A percentile compares a stretch with the other conserved stretches of the same genome.
Conservation (phyloP, 495 filamentous ascomycete genomes). For the Talaromyces borbonicus region DNA sequence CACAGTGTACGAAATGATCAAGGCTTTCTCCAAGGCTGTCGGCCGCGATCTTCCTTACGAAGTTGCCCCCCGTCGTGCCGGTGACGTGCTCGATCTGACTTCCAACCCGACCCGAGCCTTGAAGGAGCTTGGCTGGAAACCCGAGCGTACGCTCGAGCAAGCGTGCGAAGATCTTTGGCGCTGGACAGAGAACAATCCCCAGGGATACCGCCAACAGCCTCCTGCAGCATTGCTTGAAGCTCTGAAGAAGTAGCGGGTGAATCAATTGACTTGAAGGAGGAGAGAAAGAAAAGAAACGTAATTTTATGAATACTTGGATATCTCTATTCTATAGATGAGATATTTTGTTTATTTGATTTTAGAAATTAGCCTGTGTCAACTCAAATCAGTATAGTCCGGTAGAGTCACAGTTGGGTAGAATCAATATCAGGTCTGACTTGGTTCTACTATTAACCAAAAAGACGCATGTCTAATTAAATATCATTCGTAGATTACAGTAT, state of each 20-base stretch:
- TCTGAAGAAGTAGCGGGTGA: conserved; percentile 48
- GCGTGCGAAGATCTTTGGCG: conserved; percentile 92
- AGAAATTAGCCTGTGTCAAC: too few species aligned
- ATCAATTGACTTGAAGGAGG: too few species aligned
- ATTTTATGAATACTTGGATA: background rate
- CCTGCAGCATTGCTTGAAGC: conserved; percentile 68
- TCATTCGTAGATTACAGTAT: background rate
- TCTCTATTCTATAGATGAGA: background rate
- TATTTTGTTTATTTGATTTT: background rate
- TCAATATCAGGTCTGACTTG: too few species aligned
- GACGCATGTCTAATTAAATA: background rate
- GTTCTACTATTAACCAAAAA: too few species aligned
- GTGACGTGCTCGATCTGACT: conserved; percentile 91
- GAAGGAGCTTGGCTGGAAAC: conserved; percentile 85
- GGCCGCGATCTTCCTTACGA: conserved; percentile 80
- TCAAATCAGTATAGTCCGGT: too few species aligned
- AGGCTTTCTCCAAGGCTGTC: conserved; percentile 79
- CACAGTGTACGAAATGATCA: conserved; percentile 96
- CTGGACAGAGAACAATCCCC: conserved; percentile 91
- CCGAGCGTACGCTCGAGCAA: conserved; percentile 79
- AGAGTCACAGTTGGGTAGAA: too few species aligned
- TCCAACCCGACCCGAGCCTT: conserved; percentile 83
- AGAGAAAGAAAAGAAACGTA: background rate
- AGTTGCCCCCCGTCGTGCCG: conserved; percentile 69
- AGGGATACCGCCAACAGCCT: conserved; percentile 85